phyloP scores from a whole-genome alignment of 2,329 filamentous ascomycete species.

The Aspergillus aculeatus region DNA sequence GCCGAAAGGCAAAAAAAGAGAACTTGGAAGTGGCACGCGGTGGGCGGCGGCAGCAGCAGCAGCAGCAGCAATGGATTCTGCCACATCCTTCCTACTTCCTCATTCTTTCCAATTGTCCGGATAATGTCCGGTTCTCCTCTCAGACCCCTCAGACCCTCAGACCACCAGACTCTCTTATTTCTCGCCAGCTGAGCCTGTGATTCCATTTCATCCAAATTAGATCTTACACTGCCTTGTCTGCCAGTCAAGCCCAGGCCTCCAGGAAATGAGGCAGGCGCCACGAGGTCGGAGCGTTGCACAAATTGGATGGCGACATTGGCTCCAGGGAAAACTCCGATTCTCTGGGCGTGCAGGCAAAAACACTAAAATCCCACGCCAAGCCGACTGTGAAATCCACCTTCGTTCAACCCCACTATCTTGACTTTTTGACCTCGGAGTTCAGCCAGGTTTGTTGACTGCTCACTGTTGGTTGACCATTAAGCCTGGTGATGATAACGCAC shows the following conservation, averaged over 20 bases:
- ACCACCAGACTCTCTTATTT: background rate
- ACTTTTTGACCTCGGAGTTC: background rate
- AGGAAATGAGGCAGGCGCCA: conserved; percentile 3
- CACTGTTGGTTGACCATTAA: background rate
- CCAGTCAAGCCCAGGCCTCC: background rate
- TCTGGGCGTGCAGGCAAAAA: background rate
- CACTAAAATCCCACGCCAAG: background rate
- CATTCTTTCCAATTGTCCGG: too few species aligned
- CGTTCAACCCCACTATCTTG: background rate
- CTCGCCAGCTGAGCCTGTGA: background rate
- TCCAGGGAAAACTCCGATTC: background rate
- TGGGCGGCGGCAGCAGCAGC: too few species aligned
- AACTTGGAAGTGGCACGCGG: background rate
- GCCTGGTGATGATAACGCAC: background rate
- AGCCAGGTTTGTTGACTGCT: background rate
- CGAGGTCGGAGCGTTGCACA: conserved; percentile 3
- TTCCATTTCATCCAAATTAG: background rate
- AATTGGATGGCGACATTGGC: background rate
- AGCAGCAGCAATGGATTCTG: too few species aligned
- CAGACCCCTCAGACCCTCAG: background rate
- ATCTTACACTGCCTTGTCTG: background rate
- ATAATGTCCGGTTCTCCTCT: background rate
- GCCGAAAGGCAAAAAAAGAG: background rate
- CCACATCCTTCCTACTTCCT: too few species aligned
- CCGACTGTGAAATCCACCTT: background rate